phyloP scores from a whole-genome alignment of 73 alveolate genomes.

The Blepharisma stoltei region DNA sequence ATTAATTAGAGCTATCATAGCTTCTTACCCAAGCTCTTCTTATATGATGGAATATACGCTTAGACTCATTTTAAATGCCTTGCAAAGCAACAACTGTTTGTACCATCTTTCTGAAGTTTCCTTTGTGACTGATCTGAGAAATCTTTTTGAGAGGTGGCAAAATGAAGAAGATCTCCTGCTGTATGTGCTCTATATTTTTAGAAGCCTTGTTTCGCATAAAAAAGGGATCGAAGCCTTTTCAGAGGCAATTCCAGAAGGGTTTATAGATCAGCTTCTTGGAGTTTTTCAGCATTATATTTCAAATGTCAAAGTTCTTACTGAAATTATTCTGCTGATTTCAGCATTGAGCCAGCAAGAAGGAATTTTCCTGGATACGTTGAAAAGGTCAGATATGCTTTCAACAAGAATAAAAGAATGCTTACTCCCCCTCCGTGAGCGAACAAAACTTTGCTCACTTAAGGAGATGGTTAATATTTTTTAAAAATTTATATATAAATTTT shows the following conservation, averaged over 20 bases:
- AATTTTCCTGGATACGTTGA: background rate
- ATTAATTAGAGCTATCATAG: background rate
- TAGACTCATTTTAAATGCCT: background rate
- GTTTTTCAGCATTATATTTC: background rate
- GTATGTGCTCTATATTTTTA: background rate
- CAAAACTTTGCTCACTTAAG: too few relatives aligned
- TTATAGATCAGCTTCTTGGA: background rate
- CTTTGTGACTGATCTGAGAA: background rate
- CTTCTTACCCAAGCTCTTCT: background rate
- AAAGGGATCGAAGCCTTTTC: background rate
- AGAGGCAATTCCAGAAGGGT: background rate
- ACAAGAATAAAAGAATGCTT: conserved; percentile 16
- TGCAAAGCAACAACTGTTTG: conserved; percentile 4
- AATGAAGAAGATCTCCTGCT: conserved; percentile 2
- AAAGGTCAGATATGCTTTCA: background rate
- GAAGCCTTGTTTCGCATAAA: conserved; percentile 18
- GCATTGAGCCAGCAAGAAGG: conserved; percentile 19
- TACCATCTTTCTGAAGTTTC: conserved; percentile 3
- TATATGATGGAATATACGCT: conserved; percentile 25
- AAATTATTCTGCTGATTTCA: background rate
- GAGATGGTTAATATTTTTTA: too few relatives aligned
- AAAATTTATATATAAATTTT: too few relatives aligned
- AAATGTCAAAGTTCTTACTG: conserved; percentile 1
- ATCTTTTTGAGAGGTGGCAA: background rate
- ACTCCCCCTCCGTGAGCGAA: too few relatives aligned